Conservation (phyloP, 805 yeast genomes). For the Ogataea chonburiensis region DNA sequence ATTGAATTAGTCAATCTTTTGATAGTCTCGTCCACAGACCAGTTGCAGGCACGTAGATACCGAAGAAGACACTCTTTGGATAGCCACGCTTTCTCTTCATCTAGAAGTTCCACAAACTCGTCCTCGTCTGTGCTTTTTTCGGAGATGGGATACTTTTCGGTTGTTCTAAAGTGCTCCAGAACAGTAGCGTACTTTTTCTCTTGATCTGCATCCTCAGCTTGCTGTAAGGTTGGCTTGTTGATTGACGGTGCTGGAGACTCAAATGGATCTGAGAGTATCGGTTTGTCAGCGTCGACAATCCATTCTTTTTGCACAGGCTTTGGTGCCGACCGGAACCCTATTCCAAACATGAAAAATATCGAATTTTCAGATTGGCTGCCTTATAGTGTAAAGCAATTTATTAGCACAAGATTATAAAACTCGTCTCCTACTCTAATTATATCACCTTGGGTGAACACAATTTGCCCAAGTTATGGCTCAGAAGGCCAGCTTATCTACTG, state of each 20-base stretch:
- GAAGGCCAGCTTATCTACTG: no score
- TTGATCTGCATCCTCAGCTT: constrained; percentile 50
- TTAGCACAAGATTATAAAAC: no score
- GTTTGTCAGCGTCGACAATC: constrained; percentile 27
- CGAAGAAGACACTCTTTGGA: constrained; percentile 86
- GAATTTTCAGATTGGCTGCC: no score
- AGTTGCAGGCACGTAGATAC: constrained; percentile 88
- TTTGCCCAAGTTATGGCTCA: no score
- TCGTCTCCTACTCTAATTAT: no score
- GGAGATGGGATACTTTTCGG: constrained; percentile 46
- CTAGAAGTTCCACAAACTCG: constrained; percentile 38
- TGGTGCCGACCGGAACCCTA: constrained; percentile 22
- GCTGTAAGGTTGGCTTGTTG: constrained; percentile 45
- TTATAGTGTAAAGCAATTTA: no score
- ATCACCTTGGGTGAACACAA: no score
- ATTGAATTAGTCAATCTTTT: constrained; percentile 72
- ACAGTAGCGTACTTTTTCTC: constrained; percentile 56
- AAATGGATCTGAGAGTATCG: constrained; percentile 45
- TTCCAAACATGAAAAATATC: constrained; percentile 30
- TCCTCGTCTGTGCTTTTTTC: constrained; percentile 41
- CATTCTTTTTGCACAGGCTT: constrained; percentile 25
- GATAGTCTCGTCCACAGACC: constrained; percentile 71
- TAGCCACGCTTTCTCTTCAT: constrained; percentile 81
- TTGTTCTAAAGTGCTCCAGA: constrained; percentile 54
- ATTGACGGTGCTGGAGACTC: constrained; percentile 43